Conservation (phyloP, 1,284 basidiomycete genomes). For the Macrocybe sp. region DNA sequence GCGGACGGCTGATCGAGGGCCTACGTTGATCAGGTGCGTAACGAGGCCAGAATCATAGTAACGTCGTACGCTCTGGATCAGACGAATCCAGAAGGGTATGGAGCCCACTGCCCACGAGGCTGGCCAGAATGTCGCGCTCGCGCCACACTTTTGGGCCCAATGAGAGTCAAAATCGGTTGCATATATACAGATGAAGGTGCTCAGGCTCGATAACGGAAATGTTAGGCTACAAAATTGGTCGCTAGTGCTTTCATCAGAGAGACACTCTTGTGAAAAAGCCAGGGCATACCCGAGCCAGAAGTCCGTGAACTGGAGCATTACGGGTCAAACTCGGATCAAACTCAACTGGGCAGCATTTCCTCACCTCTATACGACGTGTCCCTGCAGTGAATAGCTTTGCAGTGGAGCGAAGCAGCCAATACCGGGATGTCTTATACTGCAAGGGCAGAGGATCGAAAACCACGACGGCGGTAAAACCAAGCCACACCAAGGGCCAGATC, state of each 20-base stretch:
- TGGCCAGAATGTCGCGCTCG: slow-evolving; percentile 49
- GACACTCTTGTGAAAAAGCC: slow-evolving; percentile 2
- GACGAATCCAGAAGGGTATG: slow-evolving; percentile 68
- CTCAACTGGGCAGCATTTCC: slow-evolving; percentile 12
- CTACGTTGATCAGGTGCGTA: slow-evolving; percentile 85
- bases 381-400: slow-evolving; percentile 69
- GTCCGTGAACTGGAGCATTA: slow-evolving; percentile 55
- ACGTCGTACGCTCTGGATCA: slow-evolving; percentile 85
- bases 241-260: slow-evolving; percentile 34
- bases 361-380: slow-evolving; percentile 66
- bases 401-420: slow-evolving; percentile 73
- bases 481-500: slow-evolving; percentile 86
- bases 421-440: slow-evolving; percentile 60
- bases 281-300: slow-evolving; percentile 73
- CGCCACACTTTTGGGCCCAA: slow-evolving; percentile 38
- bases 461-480: slow-evolving; percentile 56
- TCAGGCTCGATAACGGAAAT: slow-evolving; percentile 72
- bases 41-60: slow-evolving; percentile 70
- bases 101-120: slow-evolving; percentile 48
- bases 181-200: slow-evolving; percentile 73
- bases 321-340: not conserved
- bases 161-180: slow-evolving; percentile 45
- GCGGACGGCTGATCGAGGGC: slow-evolving; percentile 12
- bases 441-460: slow-evolving; percentile 79
- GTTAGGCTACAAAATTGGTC: slow-evolving; percentile 81